Evolutionary conservation across 2,329 filamentous ascomycete species (phyloP).

Genomic region (Verticillium zaregamsianum): DNA sequence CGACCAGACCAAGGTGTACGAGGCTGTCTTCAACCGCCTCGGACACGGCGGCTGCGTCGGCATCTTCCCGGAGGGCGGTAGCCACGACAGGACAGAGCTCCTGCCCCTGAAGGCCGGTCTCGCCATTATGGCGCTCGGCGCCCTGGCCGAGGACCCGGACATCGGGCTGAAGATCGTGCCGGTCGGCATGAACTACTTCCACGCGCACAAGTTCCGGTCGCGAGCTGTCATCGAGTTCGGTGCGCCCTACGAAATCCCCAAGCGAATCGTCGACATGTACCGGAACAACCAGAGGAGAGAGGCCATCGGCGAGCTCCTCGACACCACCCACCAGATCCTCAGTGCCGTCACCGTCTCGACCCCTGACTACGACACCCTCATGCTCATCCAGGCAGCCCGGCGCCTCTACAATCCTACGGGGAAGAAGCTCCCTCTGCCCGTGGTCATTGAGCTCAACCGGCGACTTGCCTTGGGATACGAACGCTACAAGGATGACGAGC

Average conservation of each 20-base stretch:
- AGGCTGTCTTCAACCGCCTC: conserved; percentile 84
- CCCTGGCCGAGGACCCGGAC: conserved; percentile 77
- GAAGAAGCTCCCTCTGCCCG: conserved; percentile 86
- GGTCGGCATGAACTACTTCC: conserved; percentile 99
- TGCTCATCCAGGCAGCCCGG: conserved; percentile 92
- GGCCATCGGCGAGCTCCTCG: conserved; percentile 79
- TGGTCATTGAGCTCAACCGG: conserved; percentile 91
- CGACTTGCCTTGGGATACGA: conserved; percentile 88
- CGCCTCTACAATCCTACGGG: conserved; percentile 91
- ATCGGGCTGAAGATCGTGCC: conserved; percentile 93
- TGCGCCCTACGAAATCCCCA: conserved; percentile 77
- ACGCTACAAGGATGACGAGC: conserved; percentile 84
- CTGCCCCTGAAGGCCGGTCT: conserved; percentile 93
- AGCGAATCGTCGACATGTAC: conserved; percentile 81
- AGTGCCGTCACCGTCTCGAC: conserved; percentile 86
- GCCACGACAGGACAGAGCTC: conserved; percentile 88
- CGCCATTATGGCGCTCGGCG: conserved; percentile 94
- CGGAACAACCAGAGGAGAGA: conserved; percentile 78
- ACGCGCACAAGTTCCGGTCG: conserved; percentile 96
- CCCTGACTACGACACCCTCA: conserved; percentile 92
- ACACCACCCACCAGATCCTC: conserved; percentile 80
- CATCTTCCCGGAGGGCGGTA: conserved; percentile 96
- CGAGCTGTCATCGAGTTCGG: conserved; percentile 95
- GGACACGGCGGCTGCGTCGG: conserved; percentile 83
- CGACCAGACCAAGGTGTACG: conserved; percentile 89